Conservation (phyloP, 1,284 basidiomycete genomes). For the Heliocybe sulcata region DNA sequence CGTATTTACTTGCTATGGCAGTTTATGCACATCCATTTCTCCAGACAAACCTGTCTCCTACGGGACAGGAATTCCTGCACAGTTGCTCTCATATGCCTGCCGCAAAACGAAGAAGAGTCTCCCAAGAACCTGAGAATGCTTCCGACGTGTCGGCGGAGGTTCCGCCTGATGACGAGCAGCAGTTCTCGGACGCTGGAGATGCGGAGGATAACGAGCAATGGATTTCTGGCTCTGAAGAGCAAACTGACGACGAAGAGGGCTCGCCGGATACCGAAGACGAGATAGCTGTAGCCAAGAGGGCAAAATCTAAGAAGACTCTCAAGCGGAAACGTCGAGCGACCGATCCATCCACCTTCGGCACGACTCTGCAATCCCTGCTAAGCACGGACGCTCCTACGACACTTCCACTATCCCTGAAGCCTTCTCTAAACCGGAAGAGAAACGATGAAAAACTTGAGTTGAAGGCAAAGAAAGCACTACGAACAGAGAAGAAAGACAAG, state of each 20-base stretch:
- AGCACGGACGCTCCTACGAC: constrained; percentile 58
- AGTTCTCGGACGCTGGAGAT: not conserved
- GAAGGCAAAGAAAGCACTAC: constrained; percentile 61
- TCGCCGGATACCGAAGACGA: constrained; percentile 54
- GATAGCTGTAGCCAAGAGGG: constrained; percentile 40
- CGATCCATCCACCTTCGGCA: constrained; percentile 64
- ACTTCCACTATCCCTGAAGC: constrained; percentile 68
- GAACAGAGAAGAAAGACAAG: constrained; percentile 65
- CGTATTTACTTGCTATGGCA: no score
- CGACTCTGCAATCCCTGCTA: constrained; percentile 61
- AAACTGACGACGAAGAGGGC: constrained; percentile 19
- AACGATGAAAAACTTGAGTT: constrained; percentile 69
- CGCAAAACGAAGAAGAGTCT: not conserved
- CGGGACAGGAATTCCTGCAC: no score
- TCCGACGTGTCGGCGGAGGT: not conserved
- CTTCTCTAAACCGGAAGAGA: constrained; percentile 55
- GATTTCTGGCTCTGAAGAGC: constrained; percentile 13
- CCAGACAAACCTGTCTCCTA: no score
- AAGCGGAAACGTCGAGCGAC: constrained; percentile 79
- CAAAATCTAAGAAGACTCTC: constrained; percentile 69
- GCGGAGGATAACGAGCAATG: not conserved
- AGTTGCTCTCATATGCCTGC: not conserved
- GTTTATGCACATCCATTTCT: no score
- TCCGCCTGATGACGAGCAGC: not conserved
- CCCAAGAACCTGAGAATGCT: not conserved